Evolutionary conservation across 83 land plant species (phyloP).

Genomic region (Picea abies): DNA sequence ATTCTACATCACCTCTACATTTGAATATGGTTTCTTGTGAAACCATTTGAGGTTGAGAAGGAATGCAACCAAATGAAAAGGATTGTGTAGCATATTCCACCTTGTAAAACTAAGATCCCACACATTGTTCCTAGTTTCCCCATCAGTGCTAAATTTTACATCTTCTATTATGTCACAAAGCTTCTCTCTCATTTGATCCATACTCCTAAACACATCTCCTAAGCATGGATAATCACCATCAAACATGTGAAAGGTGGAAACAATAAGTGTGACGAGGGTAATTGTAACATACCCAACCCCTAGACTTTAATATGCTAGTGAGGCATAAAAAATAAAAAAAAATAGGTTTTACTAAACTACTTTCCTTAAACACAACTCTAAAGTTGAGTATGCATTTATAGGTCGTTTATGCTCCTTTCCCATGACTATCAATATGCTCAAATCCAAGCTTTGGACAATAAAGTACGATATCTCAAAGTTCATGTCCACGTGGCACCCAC

Average conservation of each 20-base stretch:
- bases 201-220: not conserved
- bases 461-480: too few species aligned
- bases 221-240: not conserved
- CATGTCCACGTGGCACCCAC: too few species aligned
- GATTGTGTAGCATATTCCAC: not conserved
- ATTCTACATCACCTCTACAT: not conserved
- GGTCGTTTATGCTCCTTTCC: too few species aligned
- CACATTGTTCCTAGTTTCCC: not conserved
- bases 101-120: not conserved
- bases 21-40: not conserved
- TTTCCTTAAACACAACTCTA: too few species aligned
- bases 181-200: not conserved
- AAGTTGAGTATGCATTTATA: too few species aligned
- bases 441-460: too few species aligned
- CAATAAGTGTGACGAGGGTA: too few species aligned
- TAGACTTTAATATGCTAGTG: too few species aligned
- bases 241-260: not conserved
- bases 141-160: not conserved
- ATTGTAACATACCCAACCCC: too few species aligned
- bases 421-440: too few species aligned
- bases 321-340: too few species aligned
- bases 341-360: too few species aligned
- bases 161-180: not conserved
- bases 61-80: not conserved
- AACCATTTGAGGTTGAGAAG: not conserved